phyloP scores from a whole-genome alignment of 164 flowering plant genomes.

The Tetracentron sinense region DNA sequence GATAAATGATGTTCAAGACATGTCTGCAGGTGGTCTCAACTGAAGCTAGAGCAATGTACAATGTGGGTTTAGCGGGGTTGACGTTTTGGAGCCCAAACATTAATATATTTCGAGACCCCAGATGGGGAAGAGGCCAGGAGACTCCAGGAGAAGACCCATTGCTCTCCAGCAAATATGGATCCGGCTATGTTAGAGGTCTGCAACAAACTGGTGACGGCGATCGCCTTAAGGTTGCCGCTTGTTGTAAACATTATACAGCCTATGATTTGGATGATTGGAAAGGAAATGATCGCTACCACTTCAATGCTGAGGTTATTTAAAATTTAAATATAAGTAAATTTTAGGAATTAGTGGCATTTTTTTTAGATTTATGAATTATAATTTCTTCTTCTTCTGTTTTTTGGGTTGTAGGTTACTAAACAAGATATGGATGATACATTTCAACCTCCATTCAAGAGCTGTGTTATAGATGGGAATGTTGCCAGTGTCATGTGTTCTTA shows the following conservation, averaged over 20 bases:
- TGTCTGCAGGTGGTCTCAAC: conserved; percentile 17
- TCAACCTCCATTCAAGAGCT: neutral
- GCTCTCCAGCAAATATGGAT: conserved; percentile 6
- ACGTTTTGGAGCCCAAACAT: conserved; percentile 26
- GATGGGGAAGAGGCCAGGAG: conserved; percentile 24
- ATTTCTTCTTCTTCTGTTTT: neutral
- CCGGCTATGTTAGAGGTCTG: conserved; percentile 18
- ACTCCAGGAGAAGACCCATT: conserved; percentile 24
- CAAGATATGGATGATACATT: neutral
- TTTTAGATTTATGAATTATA: too few relatives aligned
- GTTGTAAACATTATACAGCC: conserved; percentile 26
- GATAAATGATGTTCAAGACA: too few relatives aligned
- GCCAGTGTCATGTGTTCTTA: neutral
- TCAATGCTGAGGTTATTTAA: conserved; percentile 22
- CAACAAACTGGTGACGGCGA: conserved; percentile 28
- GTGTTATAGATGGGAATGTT: neutral
- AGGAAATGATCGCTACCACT: conserved; percentile 9
- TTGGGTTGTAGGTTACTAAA: neutral
- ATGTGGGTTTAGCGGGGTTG: conserved; percentile 16
- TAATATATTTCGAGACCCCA: conserved; percentile 22
- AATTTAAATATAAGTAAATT: conserved; percentile 6
- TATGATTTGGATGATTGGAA: conserved; percentile 24
- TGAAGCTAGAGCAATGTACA: conserved; percentile 29
- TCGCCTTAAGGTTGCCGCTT: conserved; percentile 20
- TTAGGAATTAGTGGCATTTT: neutral